Evolutionary conservation across 257 asterid species (phyloP), one percentile per base, ranked within the genome.

Genomic region (Jacaranda mimosifolia): DNA sequence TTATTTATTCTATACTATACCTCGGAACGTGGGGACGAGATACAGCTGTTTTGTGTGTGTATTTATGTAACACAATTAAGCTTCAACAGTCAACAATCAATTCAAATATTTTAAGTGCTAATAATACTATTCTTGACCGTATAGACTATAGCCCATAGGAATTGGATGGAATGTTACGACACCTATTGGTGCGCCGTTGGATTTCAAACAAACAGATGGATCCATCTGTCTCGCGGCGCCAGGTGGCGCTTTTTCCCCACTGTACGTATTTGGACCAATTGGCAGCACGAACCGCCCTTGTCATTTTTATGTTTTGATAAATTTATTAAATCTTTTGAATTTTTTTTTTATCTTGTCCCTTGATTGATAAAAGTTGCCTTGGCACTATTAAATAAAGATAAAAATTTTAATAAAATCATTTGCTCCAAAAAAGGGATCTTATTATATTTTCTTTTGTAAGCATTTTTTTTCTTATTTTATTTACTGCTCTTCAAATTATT

Each of bases 41-140:
- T 45, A 79, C 90, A 84, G 85, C 85, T 73, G 85, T 49, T 73
- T 81, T 57, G 65, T 21, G 59, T 21, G 59, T 69, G 72, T 67
- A 45, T 56, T 36, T 68, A 77, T 77, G 11, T 18, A 39, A 19
- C 73, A 78, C 68, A 63, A 63, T 69, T 74, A 75, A 53, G 43
- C 73, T 68, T 57, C 48, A 63, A 63, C 60, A 65, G 79, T 78
- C 86, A 79, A 74, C 78, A 69, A 56, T 82, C 53, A 74, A 75
- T 69, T 78, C 18, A 68, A 56, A 63, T 67, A 26, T 59, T 65
- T 63, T 79, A 75, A 83, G 64, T 79, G 86, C 76, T 71, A 60
- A 49, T 42, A 60, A 78, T 52, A 26, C 2, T 26, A 26, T 26
- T 26, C 32, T 32, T 82, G 83, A 74, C 83, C 79, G 35, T 72